Conservation (phyloP, 768 basidiomycete genomes). For the Cyathus striatus region DNA sequence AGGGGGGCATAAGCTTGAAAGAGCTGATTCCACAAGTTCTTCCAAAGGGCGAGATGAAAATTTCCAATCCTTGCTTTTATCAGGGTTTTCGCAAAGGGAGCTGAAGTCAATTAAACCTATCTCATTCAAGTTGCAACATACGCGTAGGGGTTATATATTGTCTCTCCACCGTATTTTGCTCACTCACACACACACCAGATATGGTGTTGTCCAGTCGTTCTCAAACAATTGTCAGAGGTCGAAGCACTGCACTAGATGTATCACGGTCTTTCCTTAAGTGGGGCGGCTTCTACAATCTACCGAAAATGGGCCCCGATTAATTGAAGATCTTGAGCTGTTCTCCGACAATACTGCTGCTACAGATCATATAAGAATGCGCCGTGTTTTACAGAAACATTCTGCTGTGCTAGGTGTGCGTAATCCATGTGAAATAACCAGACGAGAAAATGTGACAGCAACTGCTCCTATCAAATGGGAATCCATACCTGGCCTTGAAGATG, state of each 20-base stretch:
- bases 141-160: no score
- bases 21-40: slow-evolving; percentile 24
- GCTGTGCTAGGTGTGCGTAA: slow-evolving; percentile 12
- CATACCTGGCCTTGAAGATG: no score
- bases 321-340: slow-evolving; percentile 19
- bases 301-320: slow-evolving; percentile 18
- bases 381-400: slow-evolving; percentile 18
- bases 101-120: no score
- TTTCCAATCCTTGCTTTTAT: slow-evolving; percentile 5
- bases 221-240: no score
- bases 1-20: slow-evolving; percentile 29
- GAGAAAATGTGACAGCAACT: no score
- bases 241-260: no score
- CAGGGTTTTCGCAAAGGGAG: no score
- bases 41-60: slow-evolving; percentile 12
- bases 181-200: neutral
- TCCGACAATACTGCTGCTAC: slow-evolving; percentile 8
- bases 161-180: neutral
- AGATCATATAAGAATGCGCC: slow-evolving; percentile 24
- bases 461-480: no score
- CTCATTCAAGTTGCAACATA: neutral
- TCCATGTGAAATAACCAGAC: slow-evolving; percentile 16
- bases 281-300: slow-evolving; percentile 22
- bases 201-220: no score
- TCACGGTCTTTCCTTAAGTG: neutral